Evolutionary conservation across 805 yeast genomes (phyloP).

Genomic region (Yarrowia osloensis): DNA sequence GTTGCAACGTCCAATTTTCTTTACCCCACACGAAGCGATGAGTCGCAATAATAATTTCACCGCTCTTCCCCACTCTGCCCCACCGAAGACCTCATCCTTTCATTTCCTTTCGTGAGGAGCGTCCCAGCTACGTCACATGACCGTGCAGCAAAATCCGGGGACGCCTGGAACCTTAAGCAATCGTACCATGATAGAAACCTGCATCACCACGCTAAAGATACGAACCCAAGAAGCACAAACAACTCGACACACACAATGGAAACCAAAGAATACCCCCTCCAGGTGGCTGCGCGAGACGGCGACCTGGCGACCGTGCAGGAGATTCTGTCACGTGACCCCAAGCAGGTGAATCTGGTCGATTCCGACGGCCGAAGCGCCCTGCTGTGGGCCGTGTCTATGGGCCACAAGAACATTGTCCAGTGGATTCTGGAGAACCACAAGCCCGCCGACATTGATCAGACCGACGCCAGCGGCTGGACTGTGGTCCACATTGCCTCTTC

Average conservation of each 20-base stretch:
- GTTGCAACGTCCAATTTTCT: not conserved
- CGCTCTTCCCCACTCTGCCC: not conserved
- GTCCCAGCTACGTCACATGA: not conserved
- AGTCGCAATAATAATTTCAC: not conserved
- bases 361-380: conserved; percentile 77
- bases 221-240: not conserved
- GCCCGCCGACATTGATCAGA: conserved; percentile 63
- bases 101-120: not conserved
- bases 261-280: conserved; percentile 34
- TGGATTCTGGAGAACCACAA: conserved; percentile 41
- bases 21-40: not conserved
- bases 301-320: conserved; percentile 54
- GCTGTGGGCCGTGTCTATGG: conserved; percentile 84
- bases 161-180: not conserved
- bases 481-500: conserved; percentile 83
- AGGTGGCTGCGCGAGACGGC: conserved; percentile 64
- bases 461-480: conserved; percentile 85
- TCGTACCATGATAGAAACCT: conserved; percentile 8
- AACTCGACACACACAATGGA: conserved; percentile 12
- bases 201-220: not conserved
- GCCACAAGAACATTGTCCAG: conserved; percentile 52
- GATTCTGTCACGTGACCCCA: conserved; percentile 54
- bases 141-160: conserved; percentile 9
- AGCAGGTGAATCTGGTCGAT: conserved; percentile 54
- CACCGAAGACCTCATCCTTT: not conserved